These are phyloP conservation scores for Hanseniaspora singularis DNA, from an alignment of 805 yeast genomes.

Conservation along the genomic window DNA sequence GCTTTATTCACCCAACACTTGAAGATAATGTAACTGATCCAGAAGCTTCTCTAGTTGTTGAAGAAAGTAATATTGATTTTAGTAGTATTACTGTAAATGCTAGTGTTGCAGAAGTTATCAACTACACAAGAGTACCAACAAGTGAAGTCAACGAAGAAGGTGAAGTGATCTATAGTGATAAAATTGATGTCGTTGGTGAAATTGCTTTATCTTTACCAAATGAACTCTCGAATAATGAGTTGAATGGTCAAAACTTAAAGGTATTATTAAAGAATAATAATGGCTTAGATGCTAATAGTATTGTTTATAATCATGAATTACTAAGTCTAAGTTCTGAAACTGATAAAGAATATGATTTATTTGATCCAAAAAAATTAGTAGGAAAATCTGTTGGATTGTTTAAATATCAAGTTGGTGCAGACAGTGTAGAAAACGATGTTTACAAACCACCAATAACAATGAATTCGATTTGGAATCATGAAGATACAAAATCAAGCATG, in stretches of 20 bases:
- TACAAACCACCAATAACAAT: constrained; percentile 51
- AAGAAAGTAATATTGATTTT: constrained; percentile 17
- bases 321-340: background rate
- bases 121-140: constrained; percentile 65
- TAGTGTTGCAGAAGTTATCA: constrained; percentile 74
- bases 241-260: constrained; percentile 17
- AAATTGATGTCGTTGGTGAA: constrained; percentile 69
- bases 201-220: constrained; percentile 42
- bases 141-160: constrained; percentile 1
- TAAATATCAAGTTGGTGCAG: constrained; percentile 1
- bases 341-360: background rate
- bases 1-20: too few species aligned
- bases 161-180: constrained; percentile 28
- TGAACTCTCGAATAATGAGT: background rate
- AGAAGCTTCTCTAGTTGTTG: background rate
- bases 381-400: constrained; percentile 13
- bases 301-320: constrained; percentile 8
- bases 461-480: constrained; percentile 83
- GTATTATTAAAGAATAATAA: constrained; percentile 36
- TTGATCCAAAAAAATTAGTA: constrained; percentile 6
- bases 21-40: background rate
- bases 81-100: constrained; percentile 58
- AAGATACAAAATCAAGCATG: constrained; percentile 71
- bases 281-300: constrained; percentile 22
- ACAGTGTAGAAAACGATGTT: background rate